Percentiles rank a stretch among this genome's conserved stretches.
These are phyloP conservation scores for Arthrobotrys sphaeroides DNA, from an alignment of 2,329 filamentous ascomycete genomes.

Conservation along the genomic window DNA sequence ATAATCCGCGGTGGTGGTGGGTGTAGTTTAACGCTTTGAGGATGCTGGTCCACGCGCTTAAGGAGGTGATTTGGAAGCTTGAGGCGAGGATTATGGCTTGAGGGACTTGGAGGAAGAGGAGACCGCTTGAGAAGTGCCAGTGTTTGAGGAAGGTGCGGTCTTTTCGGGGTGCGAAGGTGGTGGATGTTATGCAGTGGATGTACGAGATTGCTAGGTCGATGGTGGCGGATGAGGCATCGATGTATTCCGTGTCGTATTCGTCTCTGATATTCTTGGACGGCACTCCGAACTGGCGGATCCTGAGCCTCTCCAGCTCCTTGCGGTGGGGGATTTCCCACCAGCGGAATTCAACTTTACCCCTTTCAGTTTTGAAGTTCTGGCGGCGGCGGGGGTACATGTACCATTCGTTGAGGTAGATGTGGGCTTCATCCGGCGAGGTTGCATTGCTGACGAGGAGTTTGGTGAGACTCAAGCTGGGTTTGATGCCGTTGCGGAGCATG, in stretches of 20 bases:
- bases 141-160: conserved; percentile 4
- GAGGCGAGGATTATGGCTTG: conserved; percentile 42
- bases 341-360: not conserved
- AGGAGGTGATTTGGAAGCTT: conserved; percentile 6
- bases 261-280: not conserved
- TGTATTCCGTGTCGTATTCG: not conserved
- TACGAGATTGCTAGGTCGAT: conserved; percentile 28
- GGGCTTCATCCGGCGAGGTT: conserved; percentile 1
- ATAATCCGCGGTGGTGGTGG: conserved; percentile 31
- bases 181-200: conserved; percentile 25
- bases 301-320: conserved; percentile 13
- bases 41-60: conserved; percentile 32
- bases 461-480: conserved; percentile 24
- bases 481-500: conserved; percentile 27
- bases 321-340: conserved; percentile 31
- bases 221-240: conserved; percentile 5
- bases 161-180: conserved; percentile 20
- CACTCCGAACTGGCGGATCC: conserved; percentile 8
- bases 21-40: conserved; percentile 43
- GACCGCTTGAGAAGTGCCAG: conserved; percentile 9
- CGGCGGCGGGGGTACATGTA: conserved; percentile 19
- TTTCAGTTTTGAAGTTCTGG: conserved; percentile 3
- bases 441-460: conserved; percentile 32
- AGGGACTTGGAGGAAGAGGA: conserved; percentile 33
- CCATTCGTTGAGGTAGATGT: conserved; percentile 38